phyloP scores from a whole-genome alignment of 805 yeast genomes.

The Ogataea trehaloabstinens region DNA sequence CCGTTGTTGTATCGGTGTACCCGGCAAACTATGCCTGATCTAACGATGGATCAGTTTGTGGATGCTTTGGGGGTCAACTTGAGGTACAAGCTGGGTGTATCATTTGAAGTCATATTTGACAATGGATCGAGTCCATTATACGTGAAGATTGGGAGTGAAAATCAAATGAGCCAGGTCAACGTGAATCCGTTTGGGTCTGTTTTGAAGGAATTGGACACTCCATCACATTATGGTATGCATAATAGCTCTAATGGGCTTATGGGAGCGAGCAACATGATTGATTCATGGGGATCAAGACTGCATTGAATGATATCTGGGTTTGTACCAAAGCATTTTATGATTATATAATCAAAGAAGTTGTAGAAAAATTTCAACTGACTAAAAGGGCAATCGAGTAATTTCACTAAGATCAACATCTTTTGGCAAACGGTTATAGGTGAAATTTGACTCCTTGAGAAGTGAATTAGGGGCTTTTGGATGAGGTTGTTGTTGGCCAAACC shows the following conservation, averaged over 20 bases:
- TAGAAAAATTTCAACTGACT: no score
- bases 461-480: no score
- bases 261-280: conserved; percentile 6
- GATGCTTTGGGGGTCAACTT: conserved; percentile 34
- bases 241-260: background rate
- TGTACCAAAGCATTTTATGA: no score
- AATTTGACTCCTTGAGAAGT: no score
- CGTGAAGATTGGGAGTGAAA: conserved; percentile 30
- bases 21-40: conserved; percentile 36
- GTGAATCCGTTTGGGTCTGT: background rate
- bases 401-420: no score
- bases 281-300: conserved; percentile 19
- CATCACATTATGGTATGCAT: conserved; percentile 3
- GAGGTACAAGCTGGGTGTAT: conserved; percentile 25
- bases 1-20: conserved; percentile 27
- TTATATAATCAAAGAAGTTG: no score
- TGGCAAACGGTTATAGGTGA: no score
- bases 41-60: conserved; percentile 30
- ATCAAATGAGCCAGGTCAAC: background rate
- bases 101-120: conserved; percentile 45
- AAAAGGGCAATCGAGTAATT: no score
- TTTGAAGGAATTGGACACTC: background rate
- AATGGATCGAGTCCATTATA: conserved; percentile 45
- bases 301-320: conserved; percentile 8
- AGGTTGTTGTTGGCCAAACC: no score